Base-by-base conservation (phyloP, 805 yeast species). In the Candida easanensis region DNA sequence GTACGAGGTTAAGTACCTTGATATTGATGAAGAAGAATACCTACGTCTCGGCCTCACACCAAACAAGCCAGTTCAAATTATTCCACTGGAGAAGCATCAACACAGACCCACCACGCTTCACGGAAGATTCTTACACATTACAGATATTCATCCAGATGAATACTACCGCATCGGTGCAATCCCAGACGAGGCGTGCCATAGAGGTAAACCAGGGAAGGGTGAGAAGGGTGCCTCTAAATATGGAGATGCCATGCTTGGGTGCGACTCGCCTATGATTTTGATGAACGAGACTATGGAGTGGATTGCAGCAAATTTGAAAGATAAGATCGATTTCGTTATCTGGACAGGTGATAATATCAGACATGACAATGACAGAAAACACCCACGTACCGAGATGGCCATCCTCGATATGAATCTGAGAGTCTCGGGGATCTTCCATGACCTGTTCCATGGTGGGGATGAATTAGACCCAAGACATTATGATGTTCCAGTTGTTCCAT, bases 271-370 rank as follows among this genome's bases (percentile, higher is more conserved):
- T 3, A 61, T 79, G 59, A 63, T 64, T 1, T 62, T 88, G 38
- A 78, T 83, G 62, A 68, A 79, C 9, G 70, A 70, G 15, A 86
- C 95, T 0, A 63, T 88, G 42, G 60, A 71, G 23, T 88, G 95
- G 93, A 66, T 88, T 2, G 62, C 70, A 17, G 68, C 70, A 11
- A 80, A 86, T 46, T 61, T 88, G 46, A 76, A 71, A 47, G 93
- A 85, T 61, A 80, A 87, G 51, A 80, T 88, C 38, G 96, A 88
- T 61, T 88, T 88, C 63, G 82, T 88, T 11, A 75, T 88, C 13
- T 88, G 96, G 96, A 87, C 96, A 0, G 96, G 96, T 25, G 96
- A 88, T 63, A 88, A 87, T 54, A 77, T 85, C 36, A 72, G 95
- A 43, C 96, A 87, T 61, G 95, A 87, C 61, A 84, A 82, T 54